A percentile compares a stretch with the other conserved stretches of the same genome.
Evolutionary conservation across 331 rosid genomes (phyloP).

Genomic region (Prunus yedoensis): DNA sequence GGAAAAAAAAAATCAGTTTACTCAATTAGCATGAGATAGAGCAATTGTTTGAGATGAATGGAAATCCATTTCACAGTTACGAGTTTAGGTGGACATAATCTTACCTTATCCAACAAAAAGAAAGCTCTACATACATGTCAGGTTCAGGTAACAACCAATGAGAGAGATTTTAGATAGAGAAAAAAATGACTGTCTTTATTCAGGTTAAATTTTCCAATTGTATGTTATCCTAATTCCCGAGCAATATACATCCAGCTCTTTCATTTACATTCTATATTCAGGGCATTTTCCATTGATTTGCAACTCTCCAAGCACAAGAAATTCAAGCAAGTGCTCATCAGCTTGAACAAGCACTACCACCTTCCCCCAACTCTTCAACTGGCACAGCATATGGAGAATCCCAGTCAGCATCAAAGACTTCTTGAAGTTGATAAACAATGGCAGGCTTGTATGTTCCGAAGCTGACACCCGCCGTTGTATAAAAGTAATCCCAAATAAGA

Average conservation of each 20-base stretch:
- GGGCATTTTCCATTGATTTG: background rate
- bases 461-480: slow-evolving; percentile 81
- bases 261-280: slow-evolving; percentile 14
- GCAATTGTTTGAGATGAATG: no score
- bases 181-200: background rate
- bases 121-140: background rate
- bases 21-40: no score
- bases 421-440: slow-evolving; percentile 60
- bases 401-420: slow-evolving; percentile 87
- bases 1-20: no score
- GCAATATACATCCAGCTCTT: background rate
- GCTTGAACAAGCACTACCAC: slow-evolving; percentile 34
- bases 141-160: background rate
- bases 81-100: background rate
- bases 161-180: no score
- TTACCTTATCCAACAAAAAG: background rate
- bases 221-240: background rate
- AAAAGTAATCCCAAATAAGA: slow-evolving; percentile 96
- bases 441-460: slow-evolving; percentile 80
- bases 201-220: background rate
- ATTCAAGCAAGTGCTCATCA: slow-evolving; percentile 17
- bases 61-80: no score
- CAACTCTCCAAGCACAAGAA: background rate
- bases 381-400: slow-evolving; percentile 77
- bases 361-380: slow-evolving; percentile 41